Evolutionary conservation across 2,329 filamentous ascomycete species (phyloP).

Genomic region (Pseudofabraea citricarpa): DNA sequence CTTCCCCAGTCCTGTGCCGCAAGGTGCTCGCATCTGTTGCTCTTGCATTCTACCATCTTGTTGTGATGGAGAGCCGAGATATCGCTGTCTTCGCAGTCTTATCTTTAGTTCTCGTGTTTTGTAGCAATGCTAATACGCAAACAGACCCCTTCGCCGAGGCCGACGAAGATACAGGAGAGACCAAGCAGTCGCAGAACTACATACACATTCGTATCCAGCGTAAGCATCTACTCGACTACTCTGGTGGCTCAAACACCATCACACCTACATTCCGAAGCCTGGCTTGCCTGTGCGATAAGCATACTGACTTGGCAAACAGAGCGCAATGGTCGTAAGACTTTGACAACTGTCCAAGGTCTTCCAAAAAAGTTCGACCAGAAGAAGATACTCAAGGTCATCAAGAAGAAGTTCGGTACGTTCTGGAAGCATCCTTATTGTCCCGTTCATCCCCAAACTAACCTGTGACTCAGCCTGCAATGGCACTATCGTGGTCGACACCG

Average conservation of each 20-base stretch:
- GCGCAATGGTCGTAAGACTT: conserved; percentile 99
- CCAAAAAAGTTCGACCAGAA: conserved; percentile 99
- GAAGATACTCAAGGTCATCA: conserved; percentile 99
- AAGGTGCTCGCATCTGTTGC: too few species aligned
- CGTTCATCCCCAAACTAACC: conserved; percentile 20
- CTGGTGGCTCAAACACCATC: conserved; percentile 2
- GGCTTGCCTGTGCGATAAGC: conserved; percentile 15
- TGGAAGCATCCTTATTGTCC: too few species aligned
- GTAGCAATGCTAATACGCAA: too few species aligned
- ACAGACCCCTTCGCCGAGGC: conserved; percentile 99
- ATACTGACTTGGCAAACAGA: conserved; percentile 56
- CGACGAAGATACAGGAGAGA: conserved; percentile 97
- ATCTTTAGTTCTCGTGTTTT: too few species aligned
- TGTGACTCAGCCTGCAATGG: conserved; percentile 84
- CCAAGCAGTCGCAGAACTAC: conserved; percentile 93
- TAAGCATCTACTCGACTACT: conserved; percentile 46
- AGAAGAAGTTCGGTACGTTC: conserved; percentile 90
- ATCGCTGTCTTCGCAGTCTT: conserved; percentile 4
- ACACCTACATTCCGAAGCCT: conserved; percentile 8
- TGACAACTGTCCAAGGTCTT: conserved; percentile 98
- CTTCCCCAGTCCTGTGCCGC: too few species aligned
- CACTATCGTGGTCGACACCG: conserved; percentile 91
- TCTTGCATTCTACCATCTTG: too few species aligned
- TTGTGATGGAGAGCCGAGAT: too few species aligned
- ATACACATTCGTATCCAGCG: conserved; percentile 99